Base-by-base conservation (phyloP, 164 flowering plant species). In the Chloranthus sessilifolius region DNA sequence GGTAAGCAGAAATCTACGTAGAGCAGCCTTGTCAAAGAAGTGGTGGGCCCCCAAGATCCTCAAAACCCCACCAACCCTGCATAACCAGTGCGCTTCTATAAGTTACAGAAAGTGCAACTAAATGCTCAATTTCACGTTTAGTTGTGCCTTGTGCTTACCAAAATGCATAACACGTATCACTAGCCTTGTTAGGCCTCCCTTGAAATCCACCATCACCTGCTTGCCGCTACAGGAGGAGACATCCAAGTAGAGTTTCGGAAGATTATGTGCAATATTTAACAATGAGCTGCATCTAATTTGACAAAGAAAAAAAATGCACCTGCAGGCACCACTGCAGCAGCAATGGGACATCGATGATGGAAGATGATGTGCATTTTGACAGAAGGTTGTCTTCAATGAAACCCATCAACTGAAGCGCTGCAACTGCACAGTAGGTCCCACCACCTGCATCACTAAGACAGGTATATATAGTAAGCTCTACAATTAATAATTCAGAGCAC, bases 161-260 rank as follows among this genome's bases (percentile, higher is more conserved):
- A 72, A 94, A 89, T 50, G 97, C 95, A 67, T 89, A 94, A 60
- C 97, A 88, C 1, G 99, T 81, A 56, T 94, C 99, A 69, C 81
- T 77, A 40, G 71, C 53, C 69, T 94, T 88, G 78, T 89, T 94
- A 47, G 82, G 23, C 60, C 97, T 78, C 29, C 99, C 99, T 69
- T 89, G 97, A 70, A 86, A 78, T 41, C 99, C 99, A 53, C 97
- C 97, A 72, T 84, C 96, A 55, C 37, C 42, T 26, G 80, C 81
- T 67, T 88, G 99, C 63, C 87, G 81, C 99, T 89, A 74, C 56
- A 52, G 17, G 22, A 62, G 39, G 34, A 37, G 28, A 40, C n/a
- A n/a, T n/a, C n/a, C n/a, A n/a, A n/a, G n/a, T n/a, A n/a, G n/a
- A n/a, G n/a, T n/a, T n/a, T n/a, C n/a, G n/a, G n/a, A n/a, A n/a